Evolutionary conservation across 768 basidiomycete species (phyloP).

Genomic region (Paxillus ammoniavirescens): DNA sequence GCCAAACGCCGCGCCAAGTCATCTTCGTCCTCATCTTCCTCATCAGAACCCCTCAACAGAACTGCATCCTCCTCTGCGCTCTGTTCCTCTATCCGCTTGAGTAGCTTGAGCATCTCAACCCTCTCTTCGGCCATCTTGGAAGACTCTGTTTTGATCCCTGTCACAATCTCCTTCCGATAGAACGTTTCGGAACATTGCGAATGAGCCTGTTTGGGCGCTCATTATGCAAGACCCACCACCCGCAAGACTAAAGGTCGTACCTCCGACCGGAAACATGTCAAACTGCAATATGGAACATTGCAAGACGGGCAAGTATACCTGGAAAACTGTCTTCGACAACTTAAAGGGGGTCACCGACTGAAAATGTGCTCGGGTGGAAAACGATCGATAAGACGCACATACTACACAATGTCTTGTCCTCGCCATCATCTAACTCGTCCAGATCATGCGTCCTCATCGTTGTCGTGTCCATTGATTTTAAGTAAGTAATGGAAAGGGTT

Average conservation of each 20-base stretch:
- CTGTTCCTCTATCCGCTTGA: slow-evolving; percentile 73
- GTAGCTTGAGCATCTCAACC: slow-evolving; percentile 62
- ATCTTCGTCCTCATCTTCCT: slow-evolving; percentile 38
- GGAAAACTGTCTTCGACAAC: slow-evolving; percentile 73
- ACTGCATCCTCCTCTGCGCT: slow-evolving; percentile 37
- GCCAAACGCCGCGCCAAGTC: slow-evolving; percentile 53
- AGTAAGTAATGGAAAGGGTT: too few species aligned
- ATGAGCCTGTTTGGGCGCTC: slow-evolving; percentile 44
- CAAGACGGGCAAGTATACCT: slow-evolving; percentile 83
- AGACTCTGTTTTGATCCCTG: slow-evolving; percentile 54
- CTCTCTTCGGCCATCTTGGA: slow-evolving; percentile 59
- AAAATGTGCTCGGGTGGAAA: slow-evolving; percentile 4
- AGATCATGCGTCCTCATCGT: slow-evolving; percentile 15
- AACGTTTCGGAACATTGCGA: slow-evolving; percentile 78
- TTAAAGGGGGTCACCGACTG: slow-evolving; percentile 26
- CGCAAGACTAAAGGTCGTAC: slow-evolving; percentile 36
- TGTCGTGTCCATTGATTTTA: slow-evolving; percentile 9
- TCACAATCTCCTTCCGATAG: slow-evolving; percentile 72
- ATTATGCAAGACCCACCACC: neutral
- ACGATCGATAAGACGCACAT: slow-evolving; percentile 36
- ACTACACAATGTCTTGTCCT: slow-evolving; percentile 35
- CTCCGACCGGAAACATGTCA: slow-evolving; percentile 74
- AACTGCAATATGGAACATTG: slow-evolving; percentile 78
- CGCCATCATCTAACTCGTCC: slow-evolving; percentile 6
- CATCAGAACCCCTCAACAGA: slow-evolving; percentile 31